Evolutionary conservation across 257 asterid genomes (phyloP), one percentile per base, ranked within the genome.

Genomic region (Solanum sejunctum): DNA sequence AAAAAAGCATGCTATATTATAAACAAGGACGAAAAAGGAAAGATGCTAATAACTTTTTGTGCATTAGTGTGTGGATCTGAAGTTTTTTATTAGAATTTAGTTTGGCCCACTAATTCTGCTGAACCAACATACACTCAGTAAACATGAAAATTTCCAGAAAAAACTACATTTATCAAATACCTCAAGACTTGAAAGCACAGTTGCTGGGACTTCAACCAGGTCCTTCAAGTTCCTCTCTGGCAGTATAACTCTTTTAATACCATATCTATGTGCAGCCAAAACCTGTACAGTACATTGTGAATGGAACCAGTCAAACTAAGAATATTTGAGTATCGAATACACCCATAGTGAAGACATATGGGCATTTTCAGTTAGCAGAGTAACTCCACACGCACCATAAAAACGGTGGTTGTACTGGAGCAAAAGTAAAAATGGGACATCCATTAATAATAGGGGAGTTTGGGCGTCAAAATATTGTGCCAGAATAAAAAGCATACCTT

Each of bases 141-240:
- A 77, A 51, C 43, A 77, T 1, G 23, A 21, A 60, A 23, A 12
- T 66, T n/a, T 21, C 23, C 21, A 78, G 8, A 0, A 60, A 39
- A 23, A 45, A 60, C 43, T 28, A 2, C 21, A 43, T 39, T 56
- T 63, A 4, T 23, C 23, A 55, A 55, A 87, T 91, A 97, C 99
- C 99, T 97, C 99, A 73, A 97, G 87, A 60, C 90, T 89, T 47
- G 98, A 90, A 45, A 95, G 95, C 87, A 94, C 98, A n/a, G 93
- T 88, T 21, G 98, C 72, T 71, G 99, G 99, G 71, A 97, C 98
- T 92, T 97, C 99, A 82, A 86, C 98, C 81, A 97, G 88, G 91
- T 97, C 99, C 88, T 95, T 97, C 84, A 92, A 87, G 94, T 97
- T 97, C 90, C 99, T 93, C 89, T 95, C 97, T 45, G 99, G 99